Evolutionary conservation across 2,329 filamentous ascomycete species (phyloP).

Genomic region (Balansia obtecta): DNA sequence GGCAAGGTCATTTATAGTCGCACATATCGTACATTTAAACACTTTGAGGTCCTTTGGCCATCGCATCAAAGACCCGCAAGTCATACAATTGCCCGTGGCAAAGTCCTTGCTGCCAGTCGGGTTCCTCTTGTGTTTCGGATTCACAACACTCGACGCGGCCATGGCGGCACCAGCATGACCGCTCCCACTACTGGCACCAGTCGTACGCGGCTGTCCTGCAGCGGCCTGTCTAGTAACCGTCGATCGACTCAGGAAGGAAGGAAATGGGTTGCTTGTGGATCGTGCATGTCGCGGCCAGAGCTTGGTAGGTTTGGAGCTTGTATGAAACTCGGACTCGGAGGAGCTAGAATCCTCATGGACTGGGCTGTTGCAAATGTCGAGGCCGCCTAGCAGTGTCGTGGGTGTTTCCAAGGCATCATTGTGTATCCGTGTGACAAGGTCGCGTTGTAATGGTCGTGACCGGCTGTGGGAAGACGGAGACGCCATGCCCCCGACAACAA

Average conservation of each 20-base stretch:
- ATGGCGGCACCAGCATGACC: conserved; percentile 18
- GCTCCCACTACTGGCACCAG: conserved; percentile 18
- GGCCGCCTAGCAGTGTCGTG: conserved; percentile 14
- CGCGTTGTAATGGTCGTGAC: conserved; percentile 16
- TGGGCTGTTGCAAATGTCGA: conserved; percentile 17
- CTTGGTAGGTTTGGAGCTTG: conserved; percentile 12
- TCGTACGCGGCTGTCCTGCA: conserved; percentile 19
- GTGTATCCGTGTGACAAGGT: conserved; percentile 25
- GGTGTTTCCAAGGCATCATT: conserved; percentile 22
- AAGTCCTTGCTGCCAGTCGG: conserved; percentile 39
- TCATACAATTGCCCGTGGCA: conserved; percentile 67
- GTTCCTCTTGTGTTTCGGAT: conserved; percentile 21
- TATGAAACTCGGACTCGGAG: conserved; percentile 28
- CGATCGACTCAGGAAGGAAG: conserved; percentile 51
- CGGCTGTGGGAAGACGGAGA: conserved; percentile 18
- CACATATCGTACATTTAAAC: conserved; percentile 74
- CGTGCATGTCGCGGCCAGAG: conserved; percentile 23
- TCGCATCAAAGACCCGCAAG: conserved; percentile 67
- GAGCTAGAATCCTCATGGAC: conserved; percentile 29
- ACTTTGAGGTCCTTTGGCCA: conserved; percentile 64
- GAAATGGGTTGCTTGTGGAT: conserved; percentile 72
- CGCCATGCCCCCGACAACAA: conserved; percentile 15
- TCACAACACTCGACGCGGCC: conserved; percentile 5
- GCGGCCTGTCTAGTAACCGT: conserved; percentile 42
- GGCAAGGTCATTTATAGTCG: conserved; percentile 69